Evolutionary conservation across 1,284 basidiomycete species (phyloP), one percentile per base, ranked within the genome.

Genomic region (Boletellus sp.): DNA sequence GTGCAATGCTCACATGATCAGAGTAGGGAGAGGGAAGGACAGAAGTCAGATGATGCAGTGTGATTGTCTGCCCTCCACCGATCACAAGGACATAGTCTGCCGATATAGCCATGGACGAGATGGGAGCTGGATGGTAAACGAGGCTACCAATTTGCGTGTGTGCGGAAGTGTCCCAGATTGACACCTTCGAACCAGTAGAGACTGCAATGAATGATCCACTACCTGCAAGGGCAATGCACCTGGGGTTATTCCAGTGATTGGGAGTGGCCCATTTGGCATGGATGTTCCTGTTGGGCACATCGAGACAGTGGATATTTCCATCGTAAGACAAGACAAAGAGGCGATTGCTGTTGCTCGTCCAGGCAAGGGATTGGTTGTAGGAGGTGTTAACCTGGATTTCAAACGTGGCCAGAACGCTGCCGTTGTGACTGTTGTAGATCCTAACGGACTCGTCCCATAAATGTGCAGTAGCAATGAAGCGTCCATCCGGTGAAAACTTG

Each of bases 401-500:
- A 22, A 22, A n/a, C n/a, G n/a, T n/a, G n/a, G n/a, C n/a, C n/a
- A n/a, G n/a, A n/a, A n/a, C n/a, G n/a, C n/a, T n/a, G n/a, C n/a
- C n/a, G n/a, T n/a, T n/a, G n/a, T n/a, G n/a, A n/a, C n/a, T n/a
- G 32, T 43, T 24, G 7, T 42, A 42, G 24, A 42, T 28, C 8
- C 32, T 32, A 36, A 49, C n/a, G 15, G 47, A 42, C 1, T 35
- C 16, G 10, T 24, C 32, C 13, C 2, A 37, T 8, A 4, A n/a
- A 15, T 22, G 16, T 2, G 47, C 39, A 5, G 39, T 32, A 4
- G 47, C 47, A 4, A 42, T 2, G 47, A 49, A 5, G 5, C 24
- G 33, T 19, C 47, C 47, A 18, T 49, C 24, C 3, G 48, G 48
- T 19, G 41, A 49, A 37, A 43, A 49, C 19, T 43, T 49, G 48